Evolutionary conservation across 257 asterid genomes (phyloP), one percentile per base, ranked within the genome.

Genomic region (Cynanchum wilfordii): DNA sequence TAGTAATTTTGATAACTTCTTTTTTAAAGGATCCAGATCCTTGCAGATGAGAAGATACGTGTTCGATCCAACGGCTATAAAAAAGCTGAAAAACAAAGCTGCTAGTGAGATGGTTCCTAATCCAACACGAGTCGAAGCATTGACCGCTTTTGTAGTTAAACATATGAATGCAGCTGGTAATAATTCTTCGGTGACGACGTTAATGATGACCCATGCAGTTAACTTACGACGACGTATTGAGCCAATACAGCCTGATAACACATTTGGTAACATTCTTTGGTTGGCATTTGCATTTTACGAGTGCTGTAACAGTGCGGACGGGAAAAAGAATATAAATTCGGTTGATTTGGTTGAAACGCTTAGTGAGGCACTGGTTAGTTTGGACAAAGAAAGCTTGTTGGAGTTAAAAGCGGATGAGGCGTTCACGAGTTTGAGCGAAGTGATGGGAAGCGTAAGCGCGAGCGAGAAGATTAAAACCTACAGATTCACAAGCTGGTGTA

Each of bases 141-240:
- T 79, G 55, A 56, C 83, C 9, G 72, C 77, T 19, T 79, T 75
- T 11, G 60, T 75, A 7, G 74, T 76, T 40, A 70, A 79, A 36
- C 71, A 68, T 10, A 36, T 75, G 52, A 64, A 45, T 27, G 42
- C 25, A 4, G 69, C 76, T 20, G 38, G 38, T 33, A 33, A 33
- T 4, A 33, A 33, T 33, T 52, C 73, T 29, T 5, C 56, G 7
- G 24, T 12, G 29, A 63, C 15, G n/a, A 63, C 79, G 38, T 38
- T 79, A 7, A 74, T 79, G 82, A 59, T 79, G 47, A 79, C 79
- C 10, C 82, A 79, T 66, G 70, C 73, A 3, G 82, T 76, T 62
- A 79, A 79, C 56, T 38, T 79, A 1, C 72, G 77, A 22, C 60
- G 67, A n/a, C 75, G 79, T 3, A 25, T 65, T 7, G 73, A 70